phyloP scores from a whole-genome alignment of 2,329 filamentous ascomycete genomes.

The Coniochaeta sp. region DNA sequence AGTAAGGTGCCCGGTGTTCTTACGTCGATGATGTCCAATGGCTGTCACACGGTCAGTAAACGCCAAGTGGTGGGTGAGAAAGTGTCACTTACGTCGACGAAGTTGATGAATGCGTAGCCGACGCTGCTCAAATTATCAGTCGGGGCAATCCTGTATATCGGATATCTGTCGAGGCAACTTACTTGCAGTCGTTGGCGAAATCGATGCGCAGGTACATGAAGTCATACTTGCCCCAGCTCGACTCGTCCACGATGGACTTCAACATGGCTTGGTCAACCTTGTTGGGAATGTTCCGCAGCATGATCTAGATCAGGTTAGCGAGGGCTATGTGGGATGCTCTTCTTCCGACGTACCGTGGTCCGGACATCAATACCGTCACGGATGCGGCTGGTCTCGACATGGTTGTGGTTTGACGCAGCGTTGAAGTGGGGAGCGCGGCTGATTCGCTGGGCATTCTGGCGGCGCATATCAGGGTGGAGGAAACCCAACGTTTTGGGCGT shows the following conservation, averaged over 20 bases:
- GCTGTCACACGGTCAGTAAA: slow-evolving; percentile 41
- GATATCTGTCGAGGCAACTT: slow-evolving; percentile 27
- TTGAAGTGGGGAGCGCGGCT: slow-evolving; percentile 39
- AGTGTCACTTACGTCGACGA: slow-evolving; percentile 59
- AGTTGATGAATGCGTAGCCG: slow-evolving; percentile 97
- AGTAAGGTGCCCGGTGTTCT: slow-evolving; percentile 16
- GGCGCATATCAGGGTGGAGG: slow-evolving; percentile 30
- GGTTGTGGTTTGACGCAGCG: slow-evolving; percentile 48
- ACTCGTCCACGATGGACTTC: slow-evolving; percentile 72
- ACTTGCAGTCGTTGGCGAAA: slow-evolving; percentile 80
- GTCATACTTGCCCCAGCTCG: slow-evolving; percentile 77
- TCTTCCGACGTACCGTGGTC: slow-evolving; percentile 59
- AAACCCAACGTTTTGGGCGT: slow-evolving; percentile 22
- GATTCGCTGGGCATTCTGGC: slow-evolving; percentile 41
- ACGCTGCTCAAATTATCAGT: slow-evolving; percentile 54
- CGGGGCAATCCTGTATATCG: not conserved
- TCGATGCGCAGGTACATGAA: slow-evolving; percentile 94
- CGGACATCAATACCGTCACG: slow-evolving; percentile 65
- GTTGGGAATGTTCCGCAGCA: slow-evolving; percentile 93
- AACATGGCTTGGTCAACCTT: slow-evolving; percentile 73
- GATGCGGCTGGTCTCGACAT: slow-evolving; percentile 55
- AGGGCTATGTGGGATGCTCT: not conserved
- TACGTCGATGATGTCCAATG: slow-evolving; percentile 66
- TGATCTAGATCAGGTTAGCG: slow-evolving; percentile 54
- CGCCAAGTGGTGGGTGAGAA: not conserved